These are phyloP conservation scores for Spencermartinsiella ligniputridi DNA, from an alignment of 1,139 yeast genomes.

Conservation along the genomic window DNA sequence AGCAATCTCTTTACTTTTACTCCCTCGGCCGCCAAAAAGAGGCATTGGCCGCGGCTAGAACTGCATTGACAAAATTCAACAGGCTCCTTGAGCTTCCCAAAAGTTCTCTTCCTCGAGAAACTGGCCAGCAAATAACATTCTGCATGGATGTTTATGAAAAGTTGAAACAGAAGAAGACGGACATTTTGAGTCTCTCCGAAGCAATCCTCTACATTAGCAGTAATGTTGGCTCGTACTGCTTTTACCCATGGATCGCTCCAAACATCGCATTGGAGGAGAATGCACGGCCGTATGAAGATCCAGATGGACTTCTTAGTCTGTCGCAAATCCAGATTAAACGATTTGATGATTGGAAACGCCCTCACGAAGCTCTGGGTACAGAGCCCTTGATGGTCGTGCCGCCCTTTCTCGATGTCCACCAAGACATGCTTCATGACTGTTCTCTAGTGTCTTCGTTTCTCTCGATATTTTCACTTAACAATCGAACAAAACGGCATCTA, in stretches of 20 bases:
- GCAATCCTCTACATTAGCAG: slow-evolving; percentile 25
- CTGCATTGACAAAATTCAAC: slow-evolving; percentile 16
- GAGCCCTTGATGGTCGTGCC: slow-evolving; percentile 13
- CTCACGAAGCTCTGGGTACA: slow-evolving; percentile 20
- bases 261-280: slow-evolving; percentile 19
- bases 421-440: slow-evolving; percentile 64
- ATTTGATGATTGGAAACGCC: slow-evolving; percentile 26
- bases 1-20: slow-evolving; percentile 21
- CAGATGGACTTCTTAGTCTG: slow-evolving; percentile 18
- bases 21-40: slow-evolving; percentile 23
- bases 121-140: slow-evolving; percentile 14
- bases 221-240: slow-evolving; percentile 15
- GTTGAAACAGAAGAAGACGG: slow-evolving; percentile 1
- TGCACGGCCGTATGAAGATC: slow-evolving; percentile 16
- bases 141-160: slow-evolving; percentile 16
- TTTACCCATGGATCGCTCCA: slow-evolving; percentile 28
- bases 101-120: slow-evolving; percentile 6
- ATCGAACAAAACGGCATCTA: slow-evolving; percentile 18
- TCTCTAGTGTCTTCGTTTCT: slow-evolving; percentile 68
- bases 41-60: slow-evolving; percentile 17
- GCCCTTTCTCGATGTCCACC: slow-evolving; percentile 36
- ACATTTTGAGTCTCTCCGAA: slow-evolving; percentile 15
- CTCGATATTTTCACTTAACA: slow-evolving; percentile 35
- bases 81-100: slow-evolving; percentile 4
- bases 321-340: slow-evolving; percentile 20